Conservation (phyloP, 352 stramenopile genomes). For the Phytophthora brassicae region DNA sequence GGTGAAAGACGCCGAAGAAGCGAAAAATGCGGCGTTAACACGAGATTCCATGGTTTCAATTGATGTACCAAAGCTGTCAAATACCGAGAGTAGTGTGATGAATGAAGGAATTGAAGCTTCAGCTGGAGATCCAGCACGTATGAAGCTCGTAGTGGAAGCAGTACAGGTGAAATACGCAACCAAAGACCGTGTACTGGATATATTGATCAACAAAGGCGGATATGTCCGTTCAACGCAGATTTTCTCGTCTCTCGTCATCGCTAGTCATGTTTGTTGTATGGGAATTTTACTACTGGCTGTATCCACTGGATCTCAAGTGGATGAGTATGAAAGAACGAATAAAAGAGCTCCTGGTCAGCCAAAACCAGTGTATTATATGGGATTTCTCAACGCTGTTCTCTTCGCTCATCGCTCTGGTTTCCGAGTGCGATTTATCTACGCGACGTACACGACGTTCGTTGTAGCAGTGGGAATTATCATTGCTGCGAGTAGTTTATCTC, state of each 20-base stretch:
- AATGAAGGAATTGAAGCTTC: constrained; percentile 9
- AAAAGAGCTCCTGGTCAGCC: constrained; percentile 41
- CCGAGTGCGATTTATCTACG: constrained; percentile 80
- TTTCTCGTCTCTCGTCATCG: constrained; percentile 74
- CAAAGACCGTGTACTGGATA: constrained; percentile 50
- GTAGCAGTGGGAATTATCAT: constrained; percentile 68
- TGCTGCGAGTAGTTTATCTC: constrained; percentile 51
- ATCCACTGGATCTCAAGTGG: constrained; percentile 43
- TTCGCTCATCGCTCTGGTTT: constrained; percentile 79
- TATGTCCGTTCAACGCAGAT: constrained; percentile 82
- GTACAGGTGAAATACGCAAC: constrained; percentile 51
- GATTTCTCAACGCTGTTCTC: constrained; percentile 78
- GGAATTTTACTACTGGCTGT: constrained; percentile 68
- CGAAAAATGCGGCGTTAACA: constrained; percentile 56
- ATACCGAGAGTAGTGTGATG: constrained; percentile 18
- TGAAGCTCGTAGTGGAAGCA: constrained; percentile 53
- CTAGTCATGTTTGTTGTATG: constrained; percentile 71
- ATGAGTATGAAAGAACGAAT: constrained; percentile 23
- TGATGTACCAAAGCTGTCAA: constrained; percentile 22
- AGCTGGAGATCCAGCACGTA: constrained; percentile 21
- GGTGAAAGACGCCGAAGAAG: constrained; percentile 66
- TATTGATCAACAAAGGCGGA: constrained; percentile 71
- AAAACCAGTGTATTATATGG: constrained; percentile 84
- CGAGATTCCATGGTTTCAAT: constrained; percentile 37
- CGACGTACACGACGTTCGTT: constrained; percentile 69